Evolutionary conservation across 2,329 filamentous ascomycete genomes (phyloP).

Genomic region (Pseudogymnoascus sp.): DNA sequence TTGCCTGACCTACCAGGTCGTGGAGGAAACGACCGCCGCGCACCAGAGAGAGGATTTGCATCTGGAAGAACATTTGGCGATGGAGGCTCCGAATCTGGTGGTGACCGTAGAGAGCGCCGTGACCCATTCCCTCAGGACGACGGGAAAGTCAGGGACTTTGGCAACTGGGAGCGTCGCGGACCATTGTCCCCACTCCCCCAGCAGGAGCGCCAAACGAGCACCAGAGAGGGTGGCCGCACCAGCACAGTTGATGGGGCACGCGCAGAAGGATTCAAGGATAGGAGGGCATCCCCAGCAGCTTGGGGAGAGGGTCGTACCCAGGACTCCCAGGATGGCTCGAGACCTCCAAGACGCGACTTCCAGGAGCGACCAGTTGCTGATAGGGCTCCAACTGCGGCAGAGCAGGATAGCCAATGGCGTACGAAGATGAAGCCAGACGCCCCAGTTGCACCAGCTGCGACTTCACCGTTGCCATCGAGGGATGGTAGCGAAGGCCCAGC

Average conservation of each 20-base stretch:
- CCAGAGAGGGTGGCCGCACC: conserved; percentile 51
- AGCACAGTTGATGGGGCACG: conserved; percentile 54
- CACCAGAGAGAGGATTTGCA: conserved; percentile 46
- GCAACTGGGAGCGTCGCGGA: conserved; percentile 92
- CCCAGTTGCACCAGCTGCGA: conserved; percentile 31
- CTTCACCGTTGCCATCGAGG: conserved; percentile 59
- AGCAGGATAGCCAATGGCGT: conserved; percentile 91
- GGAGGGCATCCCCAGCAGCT: conserved; percentile 62
- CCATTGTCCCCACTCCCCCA: conserved; percentile 68
- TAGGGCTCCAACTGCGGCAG: conserved; percentile 74
- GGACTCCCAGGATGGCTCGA: conserved; percentile 57
- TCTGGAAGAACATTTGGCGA: conserved; percentile 34
- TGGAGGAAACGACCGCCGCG: conserved; percentile 39
- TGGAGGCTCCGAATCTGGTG: conserved; percentile 43
- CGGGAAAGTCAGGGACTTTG: conserved; percentile 70
- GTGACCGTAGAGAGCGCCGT: conserved; percentile 61
- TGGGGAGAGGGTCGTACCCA: conserved; percentile 61
- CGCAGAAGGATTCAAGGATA: conserved; percentile 51
- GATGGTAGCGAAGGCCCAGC: conserved; percentile 70
- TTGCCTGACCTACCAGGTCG: conserved; percentile 63
- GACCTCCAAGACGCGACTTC: conserved; percentile 72
- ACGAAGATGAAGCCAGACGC: conserved; percentile 81
- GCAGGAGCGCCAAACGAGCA: conserved; percentile 41
- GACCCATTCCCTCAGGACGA: conserved; percentile 62
- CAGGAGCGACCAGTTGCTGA: conserved; percentile 59